These are phyloP conservation scores for Podila epicladia DNA, from an alignment of 192 early-diverging fungal genomes.

Conservation along the genomic window DNA sequence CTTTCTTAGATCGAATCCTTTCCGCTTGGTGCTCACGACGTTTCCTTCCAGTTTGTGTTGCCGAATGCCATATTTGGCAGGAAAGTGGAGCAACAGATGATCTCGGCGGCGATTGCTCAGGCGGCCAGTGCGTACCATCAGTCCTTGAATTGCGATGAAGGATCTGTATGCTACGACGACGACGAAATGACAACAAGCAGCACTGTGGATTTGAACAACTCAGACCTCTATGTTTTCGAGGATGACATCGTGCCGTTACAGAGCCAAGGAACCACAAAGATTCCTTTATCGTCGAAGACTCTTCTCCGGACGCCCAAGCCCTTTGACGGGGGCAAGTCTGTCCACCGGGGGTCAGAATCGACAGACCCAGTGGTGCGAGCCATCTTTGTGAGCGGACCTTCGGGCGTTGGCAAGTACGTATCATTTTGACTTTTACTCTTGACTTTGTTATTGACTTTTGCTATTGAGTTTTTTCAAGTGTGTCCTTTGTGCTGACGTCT, in stretches of 20 bases:
- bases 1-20: slow-evolving; percentile 28
- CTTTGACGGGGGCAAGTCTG: slow-evolving; percentile 35
- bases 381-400: slow-evolving; percentile 44
- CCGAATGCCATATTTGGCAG: slow-evolving; percentile 39
- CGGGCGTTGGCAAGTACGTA: slow-evolving; percentile 50
- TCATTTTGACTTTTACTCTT: background rate
- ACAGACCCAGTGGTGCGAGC: slow-evolving; percentile 32
- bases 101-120: slow-evolving; percentile 37
- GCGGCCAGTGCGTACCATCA: slow-evolving; percentile 37
- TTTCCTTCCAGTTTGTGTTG: slow-evolving; percentile 33
- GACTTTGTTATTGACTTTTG: too few species aligned
- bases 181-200: background rate
- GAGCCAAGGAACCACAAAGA: slow-evolving; percentile 17
- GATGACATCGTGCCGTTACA: slow-evolving; percentile 39
- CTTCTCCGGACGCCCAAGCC: slow-evolving; percentile 35
- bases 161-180: slow-evolving; percentile 1
- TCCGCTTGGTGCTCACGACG: slow-evolving; percentile 28
- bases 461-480: too few species aligned
- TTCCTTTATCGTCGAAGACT: slow-evolving; percentile 31
- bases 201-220: slow-evolving; percentile 9
- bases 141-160: slow-evolving; percentile 12
- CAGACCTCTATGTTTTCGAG: slow-evolving; percentile 34
- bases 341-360: slow-evolving; percentile 11
- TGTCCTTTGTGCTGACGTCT: background rate
- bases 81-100: slow-evolving; percentile 34